Base-by-base conservation (phyloP, 2,329 filamentous ascomycete genomes). In the Beauveria rudraprayagi region DNA sequence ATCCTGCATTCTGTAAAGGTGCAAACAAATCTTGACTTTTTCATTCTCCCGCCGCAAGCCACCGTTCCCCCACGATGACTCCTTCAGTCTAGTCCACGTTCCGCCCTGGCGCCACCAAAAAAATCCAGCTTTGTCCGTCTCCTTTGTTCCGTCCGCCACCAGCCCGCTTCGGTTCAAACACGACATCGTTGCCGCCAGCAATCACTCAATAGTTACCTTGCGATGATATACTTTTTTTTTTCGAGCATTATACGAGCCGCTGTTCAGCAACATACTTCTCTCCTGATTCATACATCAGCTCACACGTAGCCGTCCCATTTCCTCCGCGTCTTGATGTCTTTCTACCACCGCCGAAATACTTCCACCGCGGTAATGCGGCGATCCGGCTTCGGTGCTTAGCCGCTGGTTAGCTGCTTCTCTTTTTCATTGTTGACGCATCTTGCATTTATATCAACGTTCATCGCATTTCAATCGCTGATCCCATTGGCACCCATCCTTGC, bases 81-180 rank as follows among this genome's bases (percentile, higher is more conserved):
- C 22, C 17, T 17, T 30, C 55, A 40, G 4, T 41, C 30, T 11
- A 48, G 40, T 40, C 52, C 40, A 5, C 24, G 52, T 48, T 48
- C 55, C 55, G 55, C 26, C 28, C 54, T 43, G 43, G 28, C 55
- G 43, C 55, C 55, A 57, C 55, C 30, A 19, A 16, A 17, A 17
- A 30, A 34, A 19, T 1, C 26, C 41, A 47, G 53, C 53, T 46
- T 37, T 24, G 26, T 47, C 10, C n/a, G 14, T 37, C 34, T 11
- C 3, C 54, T 48, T 57, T 57, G 55, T 57, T 57, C 55, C 44
- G 41, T 57, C 55, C 44, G 41, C 34, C 28, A 54, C 37, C 16
- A 41, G 5, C 37, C 43, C 44, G 44, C 19, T 48, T 57, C 19
- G 43, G 28, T 57, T 17, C 44, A 57, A 57, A 48, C 55, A 48